Evolutionary conservation across 345 rosid genomes (phyloP).

Genomic region (Microcos paniculata): DNA sequence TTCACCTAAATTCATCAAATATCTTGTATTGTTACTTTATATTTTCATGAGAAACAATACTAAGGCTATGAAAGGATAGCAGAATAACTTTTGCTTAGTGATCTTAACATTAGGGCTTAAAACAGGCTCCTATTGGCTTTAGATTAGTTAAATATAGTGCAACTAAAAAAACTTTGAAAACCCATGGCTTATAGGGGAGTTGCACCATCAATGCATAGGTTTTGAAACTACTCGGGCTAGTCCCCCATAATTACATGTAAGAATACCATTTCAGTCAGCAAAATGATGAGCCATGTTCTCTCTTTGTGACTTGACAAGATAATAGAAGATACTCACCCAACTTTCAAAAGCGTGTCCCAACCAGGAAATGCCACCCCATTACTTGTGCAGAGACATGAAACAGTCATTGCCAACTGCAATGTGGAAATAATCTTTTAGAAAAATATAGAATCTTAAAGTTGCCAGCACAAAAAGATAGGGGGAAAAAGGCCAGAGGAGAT

Average conservation of each 20-base stretch:
- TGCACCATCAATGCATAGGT: background rate
- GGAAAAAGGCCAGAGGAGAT: background rate
- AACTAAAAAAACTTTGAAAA: background rate
- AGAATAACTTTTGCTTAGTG: background rate
- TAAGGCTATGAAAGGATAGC: background rate
- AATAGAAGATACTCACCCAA: slow-evolving; percentile 49
- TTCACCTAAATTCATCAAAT: background rate
- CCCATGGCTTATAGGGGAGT: background rate
- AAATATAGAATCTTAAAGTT: background rate
- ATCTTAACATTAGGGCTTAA: background rate
- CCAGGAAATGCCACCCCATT: slow-evolving; percentile 88
- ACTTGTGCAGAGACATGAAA: slow-evolving; percentile 66
- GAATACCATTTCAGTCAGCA: background rate
- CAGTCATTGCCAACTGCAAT: slow-evolving; percentile 64
- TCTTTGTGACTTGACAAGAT: background rate
- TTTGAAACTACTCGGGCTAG: too few species aligned
- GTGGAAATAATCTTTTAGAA: slow-evolving; percentile 4
- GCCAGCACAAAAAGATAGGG: slow-evolving; percentile 6
- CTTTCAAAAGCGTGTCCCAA: slow-evolving; percentile 79
- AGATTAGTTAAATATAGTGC: background rate
- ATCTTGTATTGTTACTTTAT: background rate
- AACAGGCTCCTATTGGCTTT: background rate
- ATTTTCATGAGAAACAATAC: background rate
- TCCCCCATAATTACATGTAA: background rate
- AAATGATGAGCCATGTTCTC: background rate